Evolutionary conservation across 2,329 filamentous ascomycete species (phyloP).

Genomic region (Calonectria multiphialidica): DNA sequence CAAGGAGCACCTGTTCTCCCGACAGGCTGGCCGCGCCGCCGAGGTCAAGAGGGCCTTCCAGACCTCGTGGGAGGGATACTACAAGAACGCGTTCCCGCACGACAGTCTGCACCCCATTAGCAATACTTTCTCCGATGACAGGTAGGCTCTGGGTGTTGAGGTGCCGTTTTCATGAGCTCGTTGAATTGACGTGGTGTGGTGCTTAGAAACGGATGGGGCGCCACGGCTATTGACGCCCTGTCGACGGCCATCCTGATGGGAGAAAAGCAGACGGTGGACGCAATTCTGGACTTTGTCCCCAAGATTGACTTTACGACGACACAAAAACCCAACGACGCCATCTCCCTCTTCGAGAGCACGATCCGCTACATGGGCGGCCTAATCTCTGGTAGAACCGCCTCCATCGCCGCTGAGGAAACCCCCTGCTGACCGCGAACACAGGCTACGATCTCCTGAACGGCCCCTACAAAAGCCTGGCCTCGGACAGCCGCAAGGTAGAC

Average conservation of each 20-base stretch:
- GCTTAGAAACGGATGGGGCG: slow-evolving; percentile 87
- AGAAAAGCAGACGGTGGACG: slow-evolving; percentile 73
- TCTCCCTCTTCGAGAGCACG: slow-evolving; percentile 91
- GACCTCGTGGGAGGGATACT: slow-evolving; percentile 80
- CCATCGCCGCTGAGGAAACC: neutral
- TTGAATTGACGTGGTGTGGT: slow-evolving; percentile 56
- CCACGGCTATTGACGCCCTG: slow-evolving; percentile 84
- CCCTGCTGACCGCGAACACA: slow-evolving; percentile 39
- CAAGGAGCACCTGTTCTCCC: neutral
- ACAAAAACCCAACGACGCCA: slow-evolving; percentile 52
- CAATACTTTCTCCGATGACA: slow-evolving; percentile 75
- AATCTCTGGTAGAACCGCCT: slow-evolving; percentile 68
- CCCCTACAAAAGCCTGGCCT: slow-evolving; percentile 67
- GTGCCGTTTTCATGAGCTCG: slow-evolving; percentile 45
- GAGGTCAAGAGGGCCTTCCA: slow-evolving; percentile 78
- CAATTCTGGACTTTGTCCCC: slow-evolving; percentile 78
- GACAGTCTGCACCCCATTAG: slow-evolving; percentile 80
- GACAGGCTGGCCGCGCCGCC: slow-evolving; percentile 60
- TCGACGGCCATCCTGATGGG: slow-evolving; percentile 85
- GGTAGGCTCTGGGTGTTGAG: slow-evolving; percentile 59
- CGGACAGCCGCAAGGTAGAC: slow-evolving; percentile 59
- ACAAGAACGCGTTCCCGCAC: slow-evolving; percentile 79
- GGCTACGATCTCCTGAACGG: slow-evolving; percentile 80
- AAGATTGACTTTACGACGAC: slow-evolving; percentile 78
- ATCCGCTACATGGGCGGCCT: slow-evolving; percentile 89